Evolutionary conservation across 2,329 filamentous ascomycete genomes (phyloP), one percentile per base, ranked within the genome.

Genomic region (Verticillium klebahnii): DNA sequence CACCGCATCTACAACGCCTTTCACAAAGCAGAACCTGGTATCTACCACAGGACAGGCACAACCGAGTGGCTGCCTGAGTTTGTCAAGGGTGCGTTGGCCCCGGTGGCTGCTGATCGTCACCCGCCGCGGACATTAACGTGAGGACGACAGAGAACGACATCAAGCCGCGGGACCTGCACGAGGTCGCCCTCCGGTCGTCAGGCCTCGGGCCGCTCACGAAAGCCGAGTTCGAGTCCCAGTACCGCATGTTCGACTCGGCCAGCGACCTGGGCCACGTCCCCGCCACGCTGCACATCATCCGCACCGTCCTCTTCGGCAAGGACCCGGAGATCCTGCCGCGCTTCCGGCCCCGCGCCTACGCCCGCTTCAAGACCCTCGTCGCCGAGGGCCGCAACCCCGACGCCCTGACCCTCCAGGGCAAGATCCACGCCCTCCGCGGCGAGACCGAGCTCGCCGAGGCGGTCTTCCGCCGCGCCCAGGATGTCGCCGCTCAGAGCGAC

Each of bases 321-420:
- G 5, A 15, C 15, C 19, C 5, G 25, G 1, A 55, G 31, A 32
- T 31, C 52, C 58, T 62, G 14, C 58, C 59, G 11, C 54, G 64
- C 5, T 61, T 62, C n/a, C 63, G 71, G 14, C 60, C 29, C 7
- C 61, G 60, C 5, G 58, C 67, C 3, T 71, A 75, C 58, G 58
- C 63, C 1, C 71, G 69, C 17, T 76, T 76, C 65, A 68, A 65
- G 63, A 58, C 69, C 31, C 64, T 78, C 11, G 67, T 76, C 32
- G 54, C 65, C 14, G 61, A 64, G 34, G 71, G 68, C 31, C 68
- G 65, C n/a, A 69, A 78, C 40, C 67, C 74, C 3, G 68, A 78
- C 55, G 77, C 74, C 36, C 66, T 78, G 15, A 56, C 52, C 31
- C 52, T 56, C 14, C 25, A 56, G 52, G 52, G 52, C 25, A 31